A percentile compares a stretch with the other conserved stretches of the same genome.
phyloP scores from a whole-genome alignment of 129 eudicot species.

The Artemisia tridentata region DNA sequence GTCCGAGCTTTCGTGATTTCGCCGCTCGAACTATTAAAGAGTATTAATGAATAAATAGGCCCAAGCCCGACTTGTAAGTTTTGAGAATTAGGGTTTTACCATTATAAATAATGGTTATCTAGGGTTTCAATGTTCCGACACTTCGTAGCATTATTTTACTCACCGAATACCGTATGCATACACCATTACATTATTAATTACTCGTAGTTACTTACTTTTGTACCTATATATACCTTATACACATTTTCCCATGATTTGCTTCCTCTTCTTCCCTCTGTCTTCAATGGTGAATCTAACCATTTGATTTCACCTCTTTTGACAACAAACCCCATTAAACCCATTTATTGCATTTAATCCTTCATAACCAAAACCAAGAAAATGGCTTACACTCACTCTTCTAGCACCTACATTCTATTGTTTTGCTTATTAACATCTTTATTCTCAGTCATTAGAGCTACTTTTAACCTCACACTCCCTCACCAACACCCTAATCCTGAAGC shows the following conservation, averaged over 20 bases:
- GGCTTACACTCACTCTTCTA: conserved; percentile 34
- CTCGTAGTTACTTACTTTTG: conserved; percentile 17
- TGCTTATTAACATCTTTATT: conserved; percentile 47
- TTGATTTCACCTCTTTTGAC: conserved; percentile 22
- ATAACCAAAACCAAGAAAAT: conserved; percentile 28
- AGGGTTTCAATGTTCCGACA: too few species aligned
- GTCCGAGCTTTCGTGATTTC: too few species aligned
- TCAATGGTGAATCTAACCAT: conserved; percentile 27
- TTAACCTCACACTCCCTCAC: conserved; percentile 80
- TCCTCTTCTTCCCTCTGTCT: conserved; percentile 10
- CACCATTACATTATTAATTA: conserved; percentile 2
- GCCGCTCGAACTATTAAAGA: too few species aligned
- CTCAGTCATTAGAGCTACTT: conserved; percentile 36
- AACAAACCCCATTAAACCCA: conserved; percentile 28
- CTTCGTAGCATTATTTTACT: conserved; percentile 20
- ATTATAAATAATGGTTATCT: too few species aligned
- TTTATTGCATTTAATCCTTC: conserved; percentile 26
- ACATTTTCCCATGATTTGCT: conserved; percentile 20
- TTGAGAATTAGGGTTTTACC: too few species aligned
- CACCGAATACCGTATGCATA: conserved; percentile 7
- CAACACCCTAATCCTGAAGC: conserved; percentile 91
- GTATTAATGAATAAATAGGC: too few species aligned
- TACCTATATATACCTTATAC: conserved; percentile 1
- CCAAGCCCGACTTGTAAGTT: too few species aligned
- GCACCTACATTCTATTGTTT: conserved; percentile 48